These are phyloP conservation scores for Suhomyces prunicola DNA, from an alignment of 805 yeast genomes.

Conservation along the genomic window DNA sequence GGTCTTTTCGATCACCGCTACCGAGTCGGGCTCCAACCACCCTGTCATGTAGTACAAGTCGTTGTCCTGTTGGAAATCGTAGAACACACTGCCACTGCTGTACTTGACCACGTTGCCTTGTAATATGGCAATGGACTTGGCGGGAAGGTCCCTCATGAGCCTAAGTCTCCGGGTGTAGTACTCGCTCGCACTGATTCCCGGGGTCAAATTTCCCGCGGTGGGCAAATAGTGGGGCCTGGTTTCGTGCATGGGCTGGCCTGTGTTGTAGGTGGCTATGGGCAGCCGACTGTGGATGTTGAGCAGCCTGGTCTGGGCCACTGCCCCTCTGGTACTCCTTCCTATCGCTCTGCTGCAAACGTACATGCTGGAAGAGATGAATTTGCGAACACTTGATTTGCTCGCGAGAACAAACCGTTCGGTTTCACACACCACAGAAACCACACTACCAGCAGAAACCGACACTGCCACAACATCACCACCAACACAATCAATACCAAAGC, in stretches of 20 bases:
- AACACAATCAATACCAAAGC: too few relatives aligned
- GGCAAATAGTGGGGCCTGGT: slow-evolving; percentile 75
- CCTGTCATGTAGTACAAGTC: slow-evolving; percentile 87
- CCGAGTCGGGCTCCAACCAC: slow-evolving; percentile 86
- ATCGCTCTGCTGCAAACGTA: not conserved
- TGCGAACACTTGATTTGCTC: not conserved
- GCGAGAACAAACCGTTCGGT: not conserved
- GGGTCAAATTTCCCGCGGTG: slow-evolving; percentile 75
- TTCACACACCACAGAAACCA: too few relatives aligned
- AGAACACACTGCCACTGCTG: slow-evolving; percentile 88
- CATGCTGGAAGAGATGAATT: not conserved
- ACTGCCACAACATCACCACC: too few relatives aligned
- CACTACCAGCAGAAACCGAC: too few relatives aligned
- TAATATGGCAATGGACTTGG: slow-evolving; percentile 65
- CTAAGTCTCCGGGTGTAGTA: slow-evolving; percentile 67
- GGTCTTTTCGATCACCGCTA: slow-evolving; percentile 63
- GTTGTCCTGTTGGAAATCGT: slow-evolving; percentile 89
- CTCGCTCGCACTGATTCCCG: slow-evolving; percentile 82
- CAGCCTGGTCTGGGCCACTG: not conserved
- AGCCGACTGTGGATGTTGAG: slow-evolving; percentile 16
- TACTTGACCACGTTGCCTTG: slow-evolving; percentile 70
- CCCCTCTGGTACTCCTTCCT: not conserved
- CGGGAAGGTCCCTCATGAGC: slow-evolving; percentile 58
- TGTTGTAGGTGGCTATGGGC: slow-evolving; percentile 32
- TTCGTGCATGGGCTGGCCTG: slow-evolving; percentile 87